Percentiles rank a stretch among this genome's conserved stretches.
Evolutionary conservation across 768 basidiomycete genomes (phyloP).

Genomic region (Naganishia randhawae): DNA sequence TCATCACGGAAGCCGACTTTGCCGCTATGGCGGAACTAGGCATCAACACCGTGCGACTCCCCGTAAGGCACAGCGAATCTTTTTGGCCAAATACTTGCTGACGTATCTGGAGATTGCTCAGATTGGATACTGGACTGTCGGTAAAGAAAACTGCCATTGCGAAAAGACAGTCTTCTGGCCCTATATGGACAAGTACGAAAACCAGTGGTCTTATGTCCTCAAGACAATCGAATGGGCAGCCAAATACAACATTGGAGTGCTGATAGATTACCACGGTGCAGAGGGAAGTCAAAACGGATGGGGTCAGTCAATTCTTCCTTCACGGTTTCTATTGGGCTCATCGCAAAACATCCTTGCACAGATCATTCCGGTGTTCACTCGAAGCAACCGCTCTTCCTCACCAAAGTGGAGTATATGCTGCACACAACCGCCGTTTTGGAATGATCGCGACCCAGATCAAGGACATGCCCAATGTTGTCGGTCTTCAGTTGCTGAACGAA

Average conservation of each 20-base stretch:
- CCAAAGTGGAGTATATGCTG: background rate
- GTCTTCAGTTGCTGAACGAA: slow-evolving; percentile 48
- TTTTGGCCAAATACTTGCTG: background rate
- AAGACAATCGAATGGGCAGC: slow-evolving; percentile 46
- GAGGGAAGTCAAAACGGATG: slow-evolving; percentile 2
- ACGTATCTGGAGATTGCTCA: background rate
- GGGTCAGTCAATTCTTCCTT: background rate
- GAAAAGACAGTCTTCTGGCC: slow-evolving; percentile 41
- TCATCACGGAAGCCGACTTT: slow-evolving; percentile 47
- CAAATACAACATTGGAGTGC: slow-evolving; percentile 46
- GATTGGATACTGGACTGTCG: slow-evolving; percentile 43
- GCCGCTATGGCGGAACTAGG: slow-evolving; percentile 35
- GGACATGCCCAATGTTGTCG: slow-evolving; percentile 48
- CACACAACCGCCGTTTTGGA: slow-evolving; percentile 54
- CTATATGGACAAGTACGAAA: slow-evolving; percentile 40
- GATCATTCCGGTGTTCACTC: slow-evolving; percentile 39
- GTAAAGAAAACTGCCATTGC: slow-evolving; percentile 32
- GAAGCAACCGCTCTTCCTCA: slow-evolving; percentile 2
- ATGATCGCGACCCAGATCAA: slow-evolving; percentile 47
- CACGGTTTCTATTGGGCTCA: background rate
- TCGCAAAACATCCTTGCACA: background rate
- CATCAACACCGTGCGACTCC: slow-evolving; percentile 46
- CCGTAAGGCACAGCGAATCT: slow-evolving; percentile 36
- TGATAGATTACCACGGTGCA: slow-evolving; percentile 44
- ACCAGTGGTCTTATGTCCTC: slow-evolving; percentile 44